Conservation (phyloP, 139 green algal genomes). For the Pleodorina starrii region DNA sequence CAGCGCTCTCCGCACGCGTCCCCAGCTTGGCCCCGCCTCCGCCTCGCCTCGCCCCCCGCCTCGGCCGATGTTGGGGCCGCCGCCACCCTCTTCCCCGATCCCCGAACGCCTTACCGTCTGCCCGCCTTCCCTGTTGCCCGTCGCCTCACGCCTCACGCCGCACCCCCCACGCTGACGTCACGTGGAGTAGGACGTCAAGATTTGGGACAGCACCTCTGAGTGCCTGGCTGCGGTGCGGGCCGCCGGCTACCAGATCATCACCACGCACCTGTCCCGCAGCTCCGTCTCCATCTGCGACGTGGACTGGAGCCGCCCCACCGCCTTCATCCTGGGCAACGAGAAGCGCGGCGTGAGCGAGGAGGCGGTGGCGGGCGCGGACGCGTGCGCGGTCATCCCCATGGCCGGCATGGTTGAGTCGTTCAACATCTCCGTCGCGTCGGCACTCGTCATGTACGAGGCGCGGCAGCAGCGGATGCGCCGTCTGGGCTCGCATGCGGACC, state of each 20-base stretch:
- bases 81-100: too few species aligned
- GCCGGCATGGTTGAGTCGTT: conserved; percentile 87
- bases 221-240: conserved; percentile 72
- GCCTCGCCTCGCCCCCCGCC: too few species aligned
- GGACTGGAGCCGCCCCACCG: conserved; percentile 84
- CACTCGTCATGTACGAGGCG: conserved; percentile 79
- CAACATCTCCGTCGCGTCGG: conserved; percentile 83
- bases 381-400: conserved; percentile 79
- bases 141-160: too few species aligned
- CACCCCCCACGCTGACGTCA: too few species aligned
- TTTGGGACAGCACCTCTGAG: conserved; percentile 64
- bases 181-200: conserved; percentile 71
- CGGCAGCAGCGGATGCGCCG: conserved; percentile 52
- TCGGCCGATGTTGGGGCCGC: too few species aligned
- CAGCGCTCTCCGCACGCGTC: too few species aligned
- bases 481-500: conserved; percentile 63
- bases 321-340: conserved; percentile 90
- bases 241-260: conserved; percentile 74
- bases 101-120: too few species aligned
- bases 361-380: conserved; percentile 74
- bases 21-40: too few species aligned
- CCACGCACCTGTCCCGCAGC: conserved; percentile 57
- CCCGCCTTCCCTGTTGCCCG: too few species aligned
- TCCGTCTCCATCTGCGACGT: conserved; percentile 68
- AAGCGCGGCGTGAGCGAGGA: conserved; percentile 73